Evolutionary conservation across 345 rosid genomes (phyloP).

Genomic region (Aethionema arabicum): DNA sequence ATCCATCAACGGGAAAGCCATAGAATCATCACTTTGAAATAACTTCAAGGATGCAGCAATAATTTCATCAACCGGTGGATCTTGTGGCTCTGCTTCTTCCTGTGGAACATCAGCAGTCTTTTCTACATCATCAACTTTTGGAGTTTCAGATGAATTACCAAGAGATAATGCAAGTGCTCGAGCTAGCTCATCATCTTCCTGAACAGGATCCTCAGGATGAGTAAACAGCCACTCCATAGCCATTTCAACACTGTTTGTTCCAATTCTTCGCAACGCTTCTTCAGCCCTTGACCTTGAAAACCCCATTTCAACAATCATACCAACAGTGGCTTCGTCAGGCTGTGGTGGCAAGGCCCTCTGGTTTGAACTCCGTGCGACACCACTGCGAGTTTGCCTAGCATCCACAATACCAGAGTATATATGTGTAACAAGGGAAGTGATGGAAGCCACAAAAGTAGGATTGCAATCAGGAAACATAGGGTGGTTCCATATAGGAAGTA

Average conservation of each 20-base stretch:
- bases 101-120: slow-evolving; percentile 55
- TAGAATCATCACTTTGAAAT: slow-evolving; percentile 66
- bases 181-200: slow-evolving; percentile 97
- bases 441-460: slow-evolving; percentile 71
- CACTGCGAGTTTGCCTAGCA: slow-evolving; percentile 66
- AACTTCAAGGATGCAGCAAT: slow-evolving; percentile 78
- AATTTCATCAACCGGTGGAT: slow-evolving; percentile 84
- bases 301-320: slow-evolving; percentile 96
- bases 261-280: slow-evolving; percentile 86
- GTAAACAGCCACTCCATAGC: slow-evolving; percentile 94
- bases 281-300: slow-evolving; percentile 97
- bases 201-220: slow-evolving; percentile 89
- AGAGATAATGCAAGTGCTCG: slow-evolving; percentile 92
- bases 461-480: slow-evolving; percentile 73
- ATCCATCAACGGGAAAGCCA: slow-evolving; percentile 82
- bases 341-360: slow-evolving; percentile 80
- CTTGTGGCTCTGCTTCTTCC: slow-evolving; percentile 55
- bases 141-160: slow-evolving; percentile 85
- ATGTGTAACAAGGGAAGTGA: slow-evolving; percentile 73
- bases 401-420: slow-evolving; percentile 89
- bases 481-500: slow-evolving; percentile 88
- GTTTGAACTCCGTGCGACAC: slow-evolving; percentile 62
- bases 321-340: slow-evolving; percentile 82
- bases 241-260: slow-evolving; percentile 95
- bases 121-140: slow-evolving; percentile 68